Percentiles rank a stretch among this genome's conserved stretches.
These are phyloP conservation scores for Citrullus colocynthis DNA, from an alignment of 306 rosid genomes.

Conservation along the genomic window DNA sequence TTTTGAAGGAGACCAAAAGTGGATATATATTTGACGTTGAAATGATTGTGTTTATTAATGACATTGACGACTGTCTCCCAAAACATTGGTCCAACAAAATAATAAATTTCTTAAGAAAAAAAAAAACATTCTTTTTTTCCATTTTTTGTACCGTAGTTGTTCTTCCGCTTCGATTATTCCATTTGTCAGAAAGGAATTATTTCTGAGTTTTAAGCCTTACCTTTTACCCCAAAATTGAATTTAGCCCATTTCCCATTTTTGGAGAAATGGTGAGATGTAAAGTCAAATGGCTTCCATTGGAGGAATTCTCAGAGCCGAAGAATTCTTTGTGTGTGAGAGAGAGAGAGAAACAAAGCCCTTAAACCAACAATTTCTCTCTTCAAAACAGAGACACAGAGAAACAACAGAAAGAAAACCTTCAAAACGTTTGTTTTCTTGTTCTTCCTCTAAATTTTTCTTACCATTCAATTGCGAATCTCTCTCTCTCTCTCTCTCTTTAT, in stretches of 20 bases:
- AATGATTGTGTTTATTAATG: background rate
- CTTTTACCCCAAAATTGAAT: background rate
- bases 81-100: too few species aligned
- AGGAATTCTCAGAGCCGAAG: conserved; percentile 6
- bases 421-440: background rate
- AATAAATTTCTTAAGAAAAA: too few species aligned
- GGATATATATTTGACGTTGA: background rate
- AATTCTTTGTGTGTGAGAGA: background rate
- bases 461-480: background rate
- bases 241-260: background rate
- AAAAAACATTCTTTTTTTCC: too few species aligned
- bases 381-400: background rate
- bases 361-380: background rate
- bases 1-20: background rate
- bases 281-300: background rate
- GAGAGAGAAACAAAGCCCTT: background rate
- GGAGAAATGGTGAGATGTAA: background rate
- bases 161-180: background rate
- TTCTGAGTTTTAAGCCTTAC: background rate
- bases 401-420: background rate
- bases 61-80: background rate
- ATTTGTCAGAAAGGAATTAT: background rate
- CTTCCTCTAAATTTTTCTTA: background rate
- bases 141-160: background rate
- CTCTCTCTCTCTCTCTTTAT: background rate